Conservation (phyloP, 768 basidiomycete genomes). For the Termitomyces sp. region DNA sequence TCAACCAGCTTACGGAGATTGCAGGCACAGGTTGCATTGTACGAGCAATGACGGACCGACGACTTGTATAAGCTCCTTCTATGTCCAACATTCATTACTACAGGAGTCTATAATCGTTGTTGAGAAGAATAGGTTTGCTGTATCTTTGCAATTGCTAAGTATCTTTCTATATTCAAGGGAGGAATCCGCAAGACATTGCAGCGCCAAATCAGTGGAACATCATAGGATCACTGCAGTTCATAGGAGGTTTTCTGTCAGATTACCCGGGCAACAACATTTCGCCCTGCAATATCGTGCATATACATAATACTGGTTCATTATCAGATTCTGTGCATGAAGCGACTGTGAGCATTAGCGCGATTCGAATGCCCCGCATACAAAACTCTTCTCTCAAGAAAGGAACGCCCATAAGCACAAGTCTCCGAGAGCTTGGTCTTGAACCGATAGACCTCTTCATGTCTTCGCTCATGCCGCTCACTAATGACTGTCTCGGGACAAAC, state of each 20-base stretch:
- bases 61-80: slow-evolving; percentile 34
- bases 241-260: not conserved
- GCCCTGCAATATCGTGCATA: not conserved
- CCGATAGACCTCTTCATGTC: not conserved
- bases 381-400: not conserved
- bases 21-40: slow-evolving; percentile 96
- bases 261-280: no score
- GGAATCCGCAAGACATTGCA: not conserved
- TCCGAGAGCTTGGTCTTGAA: not conserved
- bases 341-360: not conserved
- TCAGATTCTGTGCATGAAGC: not conserved
- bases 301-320: no score
- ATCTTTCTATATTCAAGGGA: not conserved
- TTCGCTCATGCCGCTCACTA: no score
- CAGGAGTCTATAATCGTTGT: not conserved
- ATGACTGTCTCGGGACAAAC: no score
- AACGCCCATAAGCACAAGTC: no score
- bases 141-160: not conserved
- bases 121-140: not conserved
- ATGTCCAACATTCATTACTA: not conserved
- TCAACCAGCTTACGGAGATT: slow-evolving; percentile 75
- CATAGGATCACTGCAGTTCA: not conserved
- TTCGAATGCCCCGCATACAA: not conserved
- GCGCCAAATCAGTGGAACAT: not conserved
- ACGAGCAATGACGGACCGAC: slow-evolving; percentile 61